Evolutionary conservation across 805 yeast species (phyloP), one percentile per base, ranked within the genome.

Genomic region (Candida ortonii): DNA sequence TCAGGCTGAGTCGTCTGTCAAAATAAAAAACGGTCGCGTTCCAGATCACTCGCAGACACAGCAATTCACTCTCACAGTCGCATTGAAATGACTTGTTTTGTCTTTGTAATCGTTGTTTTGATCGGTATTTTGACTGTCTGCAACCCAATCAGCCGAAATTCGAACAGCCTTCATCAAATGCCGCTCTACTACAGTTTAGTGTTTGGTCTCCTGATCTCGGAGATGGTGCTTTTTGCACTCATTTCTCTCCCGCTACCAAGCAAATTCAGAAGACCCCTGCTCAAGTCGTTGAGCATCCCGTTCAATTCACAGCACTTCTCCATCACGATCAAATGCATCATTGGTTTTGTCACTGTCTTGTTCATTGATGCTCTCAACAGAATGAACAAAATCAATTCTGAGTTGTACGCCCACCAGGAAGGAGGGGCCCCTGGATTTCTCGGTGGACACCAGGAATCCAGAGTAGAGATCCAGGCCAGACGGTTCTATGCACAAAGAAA

Each of bases 401-500:
- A 85, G 53, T 65, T 82, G 53, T 59, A 65, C 25, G 49, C 51
- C 7, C 43, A 50, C 4, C 49, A 51, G 16, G 49, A 44, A 14
- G 38, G 50, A 8, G 40, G 50, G 5, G 39, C 35, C 28, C 57
- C 55, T 32, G 51, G 56, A 5, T 47, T 61, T 19, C 49, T 61
- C 33, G 60, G 63, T 28, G 51, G 57, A 30, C 63, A 57, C 29
- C 63, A 61, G 14, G 67, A 66, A 40, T 90, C 84, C 50, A 71
- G 96, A 39, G 66, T 87, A 14, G 97, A 93, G 54, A 70, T 84
- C 36, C 88, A 84, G 61, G 93, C 96, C 15, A 77, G 96, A 62
- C 76, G 88, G 54, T 93, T 93, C 63, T 89, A 89, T 56, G 87
- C 97, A 14, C 98, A 93, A 67, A 79, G 99, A 67, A 93, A 93